These are phyloP conservation scores for Jamesozyma hellenica DNA, from an alignment of 805 yeast genomes.

Conservation along the genomic window DNA sequence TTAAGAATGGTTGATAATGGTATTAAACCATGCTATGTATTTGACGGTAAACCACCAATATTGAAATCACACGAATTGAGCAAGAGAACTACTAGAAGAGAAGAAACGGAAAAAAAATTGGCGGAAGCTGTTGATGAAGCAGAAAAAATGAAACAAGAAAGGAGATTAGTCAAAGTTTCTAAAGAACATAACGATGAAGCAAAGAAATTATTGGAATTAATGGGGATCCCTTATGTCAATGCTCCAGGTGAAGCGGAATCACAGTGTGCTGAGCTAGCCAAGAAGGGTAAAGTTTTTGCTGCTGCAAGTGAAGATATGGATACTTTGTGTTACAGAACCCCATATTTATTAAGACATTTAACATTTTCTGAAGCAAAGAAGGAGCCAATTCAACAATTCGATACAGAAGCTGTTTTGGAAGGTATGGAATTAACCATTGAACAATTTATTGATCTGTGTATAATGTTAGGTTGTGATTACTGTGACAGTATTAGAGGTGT, in stretches of 20 bases:
- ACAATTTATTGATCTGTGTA: constrained; percentile 85
- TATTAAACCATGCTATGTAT: constrained; percentile 92
- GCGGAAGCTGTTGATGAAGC: constrained; percentile 63
- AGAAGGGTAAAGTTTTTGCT: constrained; percentile 84
- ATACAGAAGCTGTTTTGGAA: constrained; percentile 54
- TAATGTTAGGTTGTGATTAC: constrained; percentile 91
- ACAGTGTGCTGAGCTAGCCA: constrained; percentile 90
- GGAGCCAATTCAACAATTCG: constrained; percentile 80
- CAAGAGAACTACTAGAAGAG: constrained; percentile 70
- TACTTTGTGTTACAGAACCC: constrained; percentile 85
- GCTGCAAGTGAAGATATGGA: constrained; percentile 99
- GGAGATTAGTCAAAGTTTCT: constrained; percentile 83
- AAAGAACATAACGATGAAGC: constrained; percentile 92
- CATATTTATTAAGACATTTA: constrained; percentile 72
- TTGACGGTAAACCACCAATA: constrained; percentile 96
- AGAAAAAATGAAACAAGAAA: constrained; percentile 66
- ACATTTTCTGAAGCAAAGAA: constrained; percentile 92
- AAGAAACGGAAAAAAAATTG: constrained; percentile 69
- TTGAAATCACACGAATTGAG: constrained; percentile 87
- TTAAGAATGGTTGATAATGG: constrained; percentile 82
- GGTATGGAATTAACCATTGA: constrained; percentile 64
- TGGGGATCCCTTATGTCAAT: constrained; percentile 91
- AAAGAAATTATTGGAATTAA: constrained; percentile 60
- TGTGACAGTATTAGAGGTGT: constrained; percentile 92
- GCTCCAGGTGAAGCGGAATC: constrained; percentile 99